Base-by-base conservation (phyloP, 2,329 filamentous ascomycete species). In the Venturiaceae sp. region DNA sequence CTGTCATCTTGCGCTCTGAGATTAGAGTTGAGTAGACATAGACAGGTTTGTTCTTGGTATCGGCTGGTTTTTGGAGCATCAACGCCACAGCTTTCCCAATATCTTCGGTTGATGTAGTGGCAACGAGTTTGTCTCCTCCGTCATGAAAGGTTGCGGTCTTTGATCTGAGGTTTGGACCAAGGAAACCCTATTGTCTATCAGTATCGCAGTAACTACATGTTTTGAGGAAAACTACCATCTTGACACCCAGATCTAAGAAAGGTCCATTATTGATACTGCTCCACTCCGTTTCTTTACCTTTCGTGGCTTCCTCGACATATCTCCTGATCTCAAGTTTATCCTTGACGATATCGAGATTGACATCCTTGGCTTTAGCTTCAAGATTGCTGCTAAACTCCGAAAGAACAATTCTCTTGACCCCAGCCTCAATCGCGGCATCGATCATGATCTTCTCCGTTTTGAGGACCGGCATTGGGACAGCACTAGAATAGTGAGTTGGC, bases 331-430 rank as follows among this genome's bases (percentile, higher is more conserved):
- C 26, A 7, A 62, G 52, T 39, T 63, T 63, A n/a, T 56, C 58
- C 6, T 57, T 44, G 41, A 60, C 56, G 2, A 59, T 44, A n/a
- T 58, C 58, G 6, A 61, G 56, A n/a, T 55, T 46, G 6, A 58
- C 53, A 32, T 60, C 58, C 46, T 60, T 44, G 11, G 60, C 53
- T 30, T 53, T 58, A 1, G 53, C 37, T 37, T 63, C 37, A 21
- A 55, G 34, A 39, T 63, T 61, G 6, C 47, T 36, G 34, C 53
- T 68, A 55, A 67, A 72, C 46, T 72, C 69, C 33, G 70, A 68
- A 9, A 68, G 65, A 44, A 71, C 70, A 62, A 64, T 70, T 50
- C 70, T 63, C 7, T 66, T 67, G 4, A 71, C 69, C 3, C 65
- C 66, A 5, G 68, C 69, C 5, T 64, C 65, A 21, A 71, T 58